Evolutionary conservation across 306 rosid species (phyloP).

Genomic region (Leucaena leucocephala): DNA sequence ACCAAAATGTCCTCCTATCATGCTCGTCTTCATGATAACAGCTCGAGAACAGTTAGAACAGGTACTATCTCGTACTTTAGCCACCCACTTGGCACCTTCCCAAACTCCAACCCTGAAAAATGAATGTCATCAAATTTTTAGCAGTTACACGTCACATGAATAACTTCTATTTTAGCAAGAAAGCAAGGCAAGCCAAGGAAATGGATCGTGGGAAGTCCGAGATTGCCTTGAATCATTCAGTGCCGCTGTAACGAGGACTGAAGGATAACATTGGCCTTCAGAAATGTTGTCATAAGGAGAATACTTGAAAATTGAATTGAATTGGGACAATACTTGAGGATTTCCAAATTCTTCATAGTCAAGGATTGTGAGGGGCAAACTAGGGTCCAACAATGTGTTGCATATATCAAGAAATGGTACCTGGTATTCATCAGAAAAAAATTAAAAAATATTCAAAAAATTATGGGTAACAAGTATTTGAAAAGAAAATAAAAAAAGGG

Average conservation of each 20-base stretch:
- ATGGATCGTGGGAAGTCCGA: slow-evolving; percentile 19
- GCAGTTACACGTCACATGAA: slow-evolving; percentile 4
- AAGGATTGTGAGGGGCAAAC: slow-evolving; percentile 81
- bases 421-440: slow-evolving; percentile 48
- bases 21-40: slow-evolving; percentile 75
- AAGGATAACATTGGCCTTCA: slow-evolving; percentile 26
- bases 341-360: slow-evolving; percentile 95
- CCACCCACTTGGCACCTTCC: slow-evolving; percentile 98
- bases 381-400: slow-evolving; percentile 87
- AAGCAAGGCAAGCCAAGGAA: not conserved
- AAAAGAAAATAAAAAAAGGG: slow-evolving; percentile 1
- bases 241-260: slow-evolving; percentile 65
- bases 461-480: not conserved
- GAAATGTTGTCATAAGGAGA: slow-evolving; percentile 91
- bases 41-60: slow-evolving; percentile 68
- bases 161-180: not conserved
- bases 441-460: slow-evolving; percentile 3
- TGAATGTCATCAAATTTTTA: slow-evolving; percentile 35
- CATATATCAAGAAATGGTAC: slow-evolving; percentile 96
- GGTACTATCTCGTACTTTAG: slow-evolving; percentile 68
- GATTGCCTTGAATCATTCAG: slow-evolving; percentile 80
- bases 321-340: slow-evolving; percentile 58
- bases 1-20: slow-evolving; percentile 92
- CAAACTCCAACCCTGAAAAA: slow-evolving; percentile 91
- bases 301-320: slow-evolving; percentile 62